Evolutionary conservation across 169 alveolate species (phyloP).

Genomic region (Cryptosporidium ubiquitum): DNA sequence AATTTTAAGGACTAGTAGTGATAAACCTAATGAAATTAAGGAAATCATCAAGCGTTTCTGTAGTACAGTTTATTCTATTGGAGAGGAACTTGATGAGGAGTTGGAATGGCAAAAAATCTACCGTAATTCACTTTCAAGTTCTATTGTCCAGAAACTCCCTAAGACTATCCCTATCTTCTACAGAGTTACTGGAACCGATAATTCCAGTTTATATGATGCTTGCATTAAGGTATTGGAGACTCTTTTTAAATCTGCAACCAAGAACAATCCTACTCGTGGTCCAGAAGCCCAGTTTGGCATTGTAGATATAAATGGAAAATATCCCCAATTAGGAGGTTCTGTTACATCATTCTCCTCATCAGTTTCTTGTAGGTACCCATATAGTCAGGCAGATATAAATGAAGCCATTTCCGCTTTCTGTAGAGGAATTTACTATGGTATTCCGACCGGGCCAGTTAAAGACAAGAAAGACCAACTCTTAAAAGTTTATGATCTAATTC

Average conservation of each 20-base stretch:
- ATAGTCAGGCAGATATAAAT: neutral
- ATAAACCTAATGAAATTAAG: neutral
- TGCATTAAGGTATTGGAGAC: neutral
- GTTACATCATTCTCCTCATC: neutral
- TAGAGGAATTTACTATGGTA: neutral
- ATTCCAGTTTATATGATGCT: neutral
- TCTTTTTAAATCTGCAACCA: neutral
- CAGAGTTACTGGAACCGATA: neutral
- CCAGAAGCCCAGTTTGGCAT: neutral
- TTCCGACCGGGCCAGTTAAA: neutral
- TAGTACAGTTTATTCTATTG: neutral
- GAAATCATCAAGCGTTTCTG: slow-evolving; percentile 13
- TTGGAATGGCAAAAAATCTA: slow-evolving; percentile 33
- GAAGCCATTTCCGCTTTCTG: slow-evolving; percentile 12
- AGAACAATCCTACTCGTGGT: neutral
- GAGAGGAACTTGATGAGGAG: too few relatives aligned
- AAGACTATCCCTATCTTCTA: neutral
- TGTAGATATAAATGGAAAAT: neutral
- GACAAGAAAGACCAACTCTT: neutral
- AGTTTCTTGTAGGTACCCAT: neutral
- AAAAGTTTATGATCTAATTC: neutral
- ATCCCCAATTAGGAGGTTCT: neutral
- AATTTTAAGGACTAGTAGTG: neutral
- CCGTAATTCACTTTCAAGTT: neutral
- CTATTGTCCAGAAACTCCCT: neutral